Conservation (phyloP, 2,329 filamentous ascomycete genomes). For the Colletotrichum cereale region DNA sequence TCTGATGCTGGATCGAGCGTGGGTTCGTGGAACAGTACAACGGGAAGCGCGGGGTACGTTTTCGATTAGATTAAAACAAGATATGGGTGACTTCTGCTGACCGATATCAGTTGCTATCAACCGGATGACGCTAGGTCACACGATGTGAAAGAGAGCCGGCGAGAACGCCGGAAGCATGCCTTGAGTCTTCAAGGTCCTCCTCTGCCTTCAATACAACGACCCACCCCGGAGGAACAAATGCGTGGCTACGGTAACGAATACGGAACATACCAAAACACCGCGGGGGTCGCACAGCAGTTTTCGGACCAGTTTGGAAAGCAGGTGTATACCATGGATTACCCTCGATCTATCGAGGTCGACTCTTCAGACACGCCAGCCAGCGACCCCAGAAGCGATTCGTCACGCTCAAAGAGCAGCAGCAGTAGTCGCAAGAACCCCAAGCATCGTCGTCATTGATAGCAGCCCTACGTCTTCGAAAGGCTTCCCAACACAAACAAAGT, state of each 20-base stretch:
- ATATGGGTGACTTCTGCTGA: background rate
- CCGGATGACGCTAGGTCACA: background rate
- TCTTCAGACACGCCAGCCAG: background rate
- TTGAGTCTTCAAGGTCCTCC: background rate
- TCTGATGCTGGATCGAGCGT: background rate
- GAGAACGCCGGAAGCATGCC: background rate
- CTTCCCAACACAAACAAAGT: background rate
- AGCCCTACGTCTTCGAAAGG: background rate
- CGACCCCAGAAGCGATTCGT: background rate
- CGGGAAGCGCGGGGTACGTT: background rate
- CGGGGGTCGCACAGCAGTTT: background rate
- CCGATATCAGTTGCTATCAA: background rate
- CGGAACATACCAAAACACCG: no score
- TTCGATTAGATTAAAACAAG: rapidly evolving
- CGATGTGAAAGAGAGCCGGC: background rate
- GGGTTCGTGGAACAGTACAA: background rate
- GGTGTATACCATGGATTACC: background rate
- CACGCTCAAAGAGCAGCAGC: background rate
- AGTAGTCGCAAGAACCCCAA: no score
- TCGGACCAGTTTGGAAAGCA: background rate
- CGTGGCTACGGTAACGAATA: background rate
- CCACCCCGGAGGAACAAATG: rapidly evolving
- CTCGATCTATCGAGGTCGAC: background rate
- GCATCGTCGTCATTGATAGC: background rate
- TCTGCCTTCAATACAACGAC: background rate